Percentiles rank a stretch among this genome's conserved stretches.
These are phyloP conservation scores for Alternaria gansuensis DNA, from an alignment of 2,329 filamentous ascomycete genomes.

Conservation along the genomic window DNA sequence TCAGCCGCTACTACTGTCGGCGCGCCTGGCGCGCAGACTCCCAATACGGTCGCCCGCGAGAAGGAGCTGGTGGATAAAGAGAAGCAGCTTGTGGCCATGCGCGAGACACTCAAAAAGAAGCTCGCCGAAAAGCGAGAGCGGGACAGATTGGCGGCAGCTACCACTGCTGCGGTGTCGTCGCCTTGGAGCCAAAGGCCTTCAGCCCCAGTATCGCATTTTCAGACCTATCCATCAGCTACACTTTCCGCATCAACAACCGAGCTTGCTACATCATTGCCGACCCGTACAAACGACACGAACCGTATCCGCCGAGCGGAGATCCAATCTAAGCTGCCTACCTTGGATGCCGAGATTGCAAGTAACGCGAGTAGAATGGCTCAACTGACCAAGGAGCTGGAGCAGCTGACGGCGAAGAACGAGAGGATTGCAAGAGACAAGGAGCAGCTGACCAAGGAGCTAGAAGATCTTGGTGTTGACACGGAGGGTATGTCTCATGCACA, in stretches of 20 bases:
- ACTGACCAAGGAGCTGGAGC: slow-evolving; percentile 58
- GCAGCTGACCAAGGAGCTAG: slow-evolving; percentile 60
- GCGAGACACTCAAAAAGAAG: slow-evolving; percentile 40
- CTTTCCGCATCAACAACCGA: slow-evolving; percentile 4
- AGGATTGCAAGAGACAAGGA: slow-evolving; percentile 54
- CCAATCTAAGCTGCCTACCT: slow-evolving; percentile 57
- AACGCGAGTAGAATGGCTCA: slow-evolving; percentile 53
- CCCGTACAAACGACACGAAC: slow-evolving; percentile 22
- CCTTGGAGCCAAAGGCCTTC: slow-evolving; percentile 8
- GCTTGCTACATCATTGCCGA: neutral
- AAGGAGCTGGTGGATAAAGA: slow-evolving; percentile 60
- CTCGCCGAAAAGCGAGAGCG: slow-evolving; percentile 38
- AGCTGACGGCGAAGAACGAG: slow-evolving; percentile 51
- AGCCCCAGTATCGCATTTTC: slow-evolving; percentile 9
- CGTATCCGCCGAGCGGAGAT: slow-evolving; percentile 58
- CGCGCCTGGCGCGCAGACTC: slow-evolving; percentile 50
- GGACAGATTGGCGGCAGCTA: slow-evolving; percentile 28
- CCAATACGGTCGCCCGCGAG: slow-evolving; percentile 48
- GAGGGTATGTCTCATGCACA: slow-evolving; percentile 58
- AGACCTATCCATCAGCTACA: slow-evolving; percentile 5
- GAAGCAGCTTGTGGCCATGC: slow-evolving; percentile 59
- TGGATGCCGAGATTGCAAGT: slow-evolving; percentile 57
- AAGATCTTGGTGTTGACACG: slow-evolving; percentile 59
- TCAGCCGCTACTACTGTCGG: slow-evolving; percentile 38
- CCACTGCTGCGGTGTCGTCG: slow-evolving; percentile 7